Percentiles rank a stretch among this genome's conserved stretches.
phyloP scores from a whole-genome alignment of 805 yeast genomes.

The Monosporozyma siamensis region DNA sequence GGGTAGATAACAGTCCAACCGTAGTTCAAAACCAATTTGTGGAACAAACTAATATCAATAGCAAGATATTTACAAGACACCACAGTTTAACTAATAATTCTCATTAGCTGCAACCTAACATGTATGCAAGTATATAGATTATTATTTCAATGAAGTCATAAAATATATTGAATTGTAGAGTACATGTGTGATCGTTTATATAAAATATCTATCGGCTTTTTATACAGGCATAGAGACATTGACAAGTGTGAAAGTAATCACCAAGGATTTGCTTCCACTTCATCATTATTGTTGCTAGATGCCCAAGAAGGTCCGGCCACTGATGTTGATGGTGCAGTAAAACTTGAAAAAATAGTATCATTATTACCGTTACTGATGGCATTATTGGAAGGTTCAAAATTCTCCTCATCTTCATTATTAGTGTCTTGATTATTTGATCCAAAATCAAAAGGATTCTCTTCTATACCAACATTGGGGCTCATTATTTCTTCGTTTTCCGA shows the following conservation, averaged over 20 bases:
- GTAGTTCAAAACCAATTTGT: not conserved
- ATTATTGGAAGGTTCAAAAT: too few relatives aligned
- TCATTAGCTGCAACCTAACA: too few relatives aligned
- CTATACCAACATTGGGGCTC: slow-evolving; percentile 11
- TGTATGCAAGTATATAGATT: too few relatives aligned
- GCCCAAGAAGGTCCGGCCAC: slow-evolving; percentile 36
- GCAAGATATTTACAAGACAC: not conserved
- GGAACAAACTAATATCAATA: not conserved
- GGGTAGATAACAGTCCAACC: not conserved
- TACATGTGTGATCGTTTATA: not conserved
- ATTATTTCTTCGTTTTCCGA: slow-evolving; percentile 7
- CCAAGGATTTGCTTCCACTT: slow-evolving; percentile 66
- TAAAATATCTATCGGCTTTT: slow-evolving; percentile 1
- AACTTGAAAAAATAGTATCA: slow-evolving; percentile 42
- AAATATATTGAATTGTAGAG: not conserved
- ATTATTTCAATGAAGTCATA: not conserved
- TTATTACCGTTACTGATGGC: not conserved
- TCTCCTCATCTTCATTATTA: slow-evolving; percentile 4
- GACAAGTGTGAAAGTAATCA: slow-evolving; percentile 6
- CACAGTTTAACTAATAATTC: not conserved
- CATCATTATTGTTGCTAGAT: slow-evolving; percentile 39
- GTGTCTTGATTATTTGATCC: slow-evolving; percentile 1
- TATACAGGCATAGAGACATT: not conserved
- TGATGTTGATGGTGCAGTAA: slow-evolving; percentile 55
- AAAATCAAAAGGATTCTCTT: slow-evolving; percentile 8